Base-by-base conservation (phyloP, 2,329 filamentous ascomycete species). In the Verticillium nonalfalfae region DNA sequence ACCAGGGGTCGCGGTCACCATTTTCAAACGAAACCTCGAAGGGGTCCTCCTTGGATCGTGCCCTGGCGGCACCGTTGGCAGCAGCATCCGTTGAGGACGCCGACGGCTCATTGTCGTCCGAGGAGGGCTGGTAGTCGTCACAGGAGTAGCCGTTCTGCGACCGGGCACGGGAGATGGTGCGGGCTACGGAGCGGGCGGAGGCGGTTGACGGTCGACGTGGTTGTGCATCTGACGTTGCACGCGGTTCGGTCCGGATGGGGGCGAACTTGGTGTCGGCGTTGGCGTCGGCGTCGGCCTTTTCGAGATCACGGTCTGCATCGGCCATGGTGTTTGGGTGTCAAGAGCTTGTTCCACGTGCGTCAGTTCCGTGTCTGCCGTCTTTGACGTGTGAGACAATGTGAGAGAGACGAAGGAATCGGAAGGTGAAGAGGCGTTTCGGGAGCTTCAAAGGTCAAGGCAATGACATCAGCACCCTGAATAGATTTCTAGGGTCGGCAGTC, bases 1-100 rank as follows among this genome's bases (percentile, higher is more conserved):
- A 90, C 73, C 85, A 72, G 0, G 90, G 88, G 71, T 97, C 93
- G 57, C 79, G 76, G 62, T 92, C 87, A 5, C 81, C 82, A 14
- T 85, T 85, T 45, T 94, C 89, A 84, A 90, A 97, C 7, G 75
- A 75, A 21, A 98, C 92, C 64, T 91, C 83, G 68, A 85, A 93
- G 0, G 77, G 75, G 58, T 83, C 78, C 60, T 75, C 76, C 13
- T 75, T 74, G 9, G 57, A 59, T 15, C 26, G 26, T 26, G 26
- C 26, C 26, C 26, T 26, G 36, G 61, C 34, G 56, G 63, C 18
- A 31, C 63, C 18, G 61, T 61, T 1, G 60, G 61, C 10, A 14
- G 33, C 56, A 15, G 14, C 56, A 15, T 7, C 34, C 15, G 39
- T 31, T 14, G 57, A 18, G 7, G 45, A 50, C 15, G 18, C 45